Base-by-base conservation (phyloP, 768 basidiomycete species). In the Podaxis carcinomalis region DNA sequence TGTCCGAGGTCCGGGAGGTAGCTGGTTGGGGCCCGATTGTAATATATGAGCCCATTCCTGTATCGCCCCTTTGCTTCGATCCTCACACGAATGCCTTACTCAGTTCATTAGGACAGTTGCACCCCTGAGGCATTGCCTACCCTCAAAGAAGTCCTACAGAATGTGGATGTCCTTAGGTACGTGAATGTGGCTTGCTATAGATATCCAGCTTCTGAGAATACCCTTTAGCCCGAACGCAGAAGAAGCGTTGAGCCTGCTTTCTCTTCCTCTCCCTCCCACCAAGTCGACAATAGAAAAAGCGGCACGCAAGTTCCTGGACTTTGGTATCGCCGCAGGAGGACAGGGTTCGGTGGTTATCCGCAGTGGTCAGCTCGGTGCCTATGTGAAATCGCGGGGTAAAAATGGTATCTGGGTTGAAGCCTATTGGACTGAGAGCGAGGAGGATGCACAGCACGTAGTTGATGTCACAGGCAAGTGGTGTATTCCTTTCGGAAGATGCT, bases 31-130 rank as follows among this genome's bases (percentile, higher is more conserved):
- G 74, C 6, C 89, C 93, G 4, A 75, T 75, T 49, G 80, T 83
- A 1, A 84, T 95, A 46, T 96, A 88, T 65, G 93, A 95, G 73
- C 94, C 94, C 1, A 90, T 94, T 64, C 93, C 92, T 60, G 92
- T 93, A 52, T 27, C 52, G 42, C 9, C 13, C 42, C 50, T 64
- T 9, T 62, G 37, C 56, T 49, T 44, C 11, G 14, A 14, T 58
- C 28, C 23, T 28, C 32, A 39, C 5, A 51, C 36, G 11, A 32
- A 39, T 37, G 19, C 25, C 23, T 55, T 21, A 56, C 39, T 53
- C 19, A 28, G 13, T 36, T 56, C 21, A 65, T 27, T 72, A 93
- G 88, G 82, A 89, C 68, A 82, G 87, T 63, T 96, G 94, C 68
- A 71, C 89, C 28, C 93, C 93, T 36, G 86, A 83, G 64, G 90